phyloP scores from a whole-genome alignment of 2,329 filamentous ascomycete genomes.

The Orbilia quercus region DNA sequence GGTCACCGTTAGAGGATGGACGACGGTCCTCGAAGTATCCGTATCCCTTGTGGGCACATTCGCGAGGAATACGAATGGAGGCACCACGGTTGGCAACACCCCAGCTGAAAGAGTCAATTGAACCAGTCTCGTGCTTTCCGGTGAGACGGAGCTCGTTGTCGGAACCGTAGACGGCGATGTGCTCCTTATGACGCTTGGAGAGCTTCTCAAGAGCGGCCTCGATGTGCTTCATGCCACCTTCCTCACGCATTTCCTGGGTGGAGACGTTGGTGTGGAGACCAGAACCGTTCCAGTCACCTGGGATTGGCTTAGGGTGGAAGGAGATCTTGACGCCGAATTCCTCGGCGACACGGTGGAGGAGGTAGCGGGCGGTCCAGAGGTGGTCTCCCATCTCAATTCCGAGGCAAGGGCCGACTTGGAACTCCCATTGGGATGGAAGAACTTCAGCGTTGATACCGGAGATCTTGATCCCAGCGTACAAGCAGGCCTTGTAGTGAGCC shows the following conservation, averaged over 20 bases:
- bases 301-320: slow-evolving; percentile 93
- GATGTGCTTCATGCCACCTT: slow-evolving; percentile 95
- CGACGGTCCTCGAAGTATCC: slow-evolving; percentile 92
- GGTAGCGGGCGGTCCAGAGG: slow-evolving; percentile 91
- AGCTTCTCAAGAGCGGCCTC: slow-evolving; percentile 76
- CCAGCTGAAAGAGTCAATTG: slow-evolving; percentile 91
- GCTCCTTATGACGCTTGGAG: slow-evolving; percentile 65
- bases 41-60: slow-evolving; percentile 85
- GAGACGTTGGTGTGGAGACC: slow-evolving; percentile 96
- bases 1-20: slow-evolving; percentile 86
- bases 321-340: slow-evolving; percentile 97
- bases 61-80: slow-evolving; percentile 90
- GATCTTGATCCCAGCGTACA: slow-evolving; percentile 91
- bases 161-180: slow-evolving; percentile 91
- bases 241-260: slow-evolving; percentile 84
- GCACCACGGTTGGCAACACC: slow-evolving; percentile 96
- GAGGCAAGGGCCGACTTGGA: slow-evolving; percentile 89
- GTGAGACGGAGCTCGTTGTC: slow-evolving; percentile 95
- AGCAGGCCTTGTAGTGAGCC: slow-evolving; percentile 88
- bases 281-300: slow-evolving; percentile 96
- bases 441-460: slow-evolving; percentile 99
- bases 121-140: slow-evolving; percentile 91
- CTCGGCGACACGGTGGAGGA: slow-evolving; percentile 90
- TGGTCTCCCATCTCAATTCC: slow-evolving; percentile 95
- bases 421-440: slow-evolving; percentile 98